Evolutionary conservation across 495 filamentous ascomycete genomes (phyloP).

Genomic region (Apiosordaria backusii): DNA sequence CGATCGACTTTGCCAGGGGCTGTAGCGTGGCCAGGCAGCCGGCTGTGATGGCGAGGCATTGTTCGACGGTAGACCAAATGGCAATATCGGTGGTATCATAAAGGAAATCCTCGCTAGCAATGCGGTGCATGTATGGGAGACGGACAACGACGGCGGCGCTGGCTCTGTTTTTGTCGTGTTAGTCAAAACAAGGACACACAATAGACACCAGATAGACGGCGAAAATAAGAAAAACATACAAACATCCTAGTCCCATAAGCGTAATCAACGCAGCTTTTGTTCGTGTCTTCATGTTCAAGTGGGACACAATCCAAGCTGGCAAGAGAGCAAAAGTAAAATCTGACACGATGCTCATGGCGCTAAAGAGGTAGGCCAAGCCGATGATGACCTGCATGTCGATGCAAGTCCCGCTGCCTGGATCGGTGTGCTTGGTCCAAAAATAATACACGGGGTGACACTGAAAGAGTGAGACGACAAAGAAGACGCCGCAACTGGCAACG

Average conservation of each 20-base stretch:
- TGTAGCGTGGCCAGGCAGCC: conserved; percentile 33
- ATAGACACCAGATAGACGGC: too few species aligned
- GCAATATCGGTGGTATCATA: conserved; percentile 30
- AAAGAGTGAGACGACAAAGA: conserved; percentile 42
- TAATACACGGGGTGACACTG: conserved; percentile 41
- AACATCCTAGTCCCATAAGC: conserved; percentile 24
- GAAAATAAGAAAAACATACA: conserved; percentile 24
- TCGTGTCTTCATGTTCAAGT: conserved; percentile 30
- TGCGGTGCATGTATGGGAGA: conserved; percentile 24
- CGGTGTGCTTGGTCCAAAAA: conserved; percentile 35
- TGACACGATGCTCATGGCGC: conserved; percentile 27
- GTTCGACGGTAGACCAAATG: conserved; percentile 36
- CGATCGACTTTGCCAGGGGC: conserved; percentile 24
- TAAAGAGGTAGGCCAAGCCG: conserved; percentile 26
- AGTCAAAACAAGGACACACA: background rate
- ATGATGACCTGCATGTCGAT: conserved; percentile 20
- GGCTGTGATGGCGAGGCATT: conserved; percentile 35
- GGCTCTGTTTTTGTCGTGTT: conserved; percentile 23
- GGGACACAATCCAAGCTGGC: conserved; percentile 33
- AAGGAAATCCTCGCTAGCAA: conserved; percentile 31
- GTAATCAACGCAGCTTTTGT: conserved; percentile 24
- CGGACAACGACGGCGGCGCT: conserved; percentile 31
- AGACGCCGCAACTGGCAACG: conserved; percentile 32
- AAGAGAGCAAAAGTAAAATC: conserved; percentile 36
- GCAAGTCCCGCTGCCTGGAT: conserved; percentile 25